Evolutionary conservation across 257 asterid species (phyloP).

Genomic region (Linaria vulgaris): DNA sequence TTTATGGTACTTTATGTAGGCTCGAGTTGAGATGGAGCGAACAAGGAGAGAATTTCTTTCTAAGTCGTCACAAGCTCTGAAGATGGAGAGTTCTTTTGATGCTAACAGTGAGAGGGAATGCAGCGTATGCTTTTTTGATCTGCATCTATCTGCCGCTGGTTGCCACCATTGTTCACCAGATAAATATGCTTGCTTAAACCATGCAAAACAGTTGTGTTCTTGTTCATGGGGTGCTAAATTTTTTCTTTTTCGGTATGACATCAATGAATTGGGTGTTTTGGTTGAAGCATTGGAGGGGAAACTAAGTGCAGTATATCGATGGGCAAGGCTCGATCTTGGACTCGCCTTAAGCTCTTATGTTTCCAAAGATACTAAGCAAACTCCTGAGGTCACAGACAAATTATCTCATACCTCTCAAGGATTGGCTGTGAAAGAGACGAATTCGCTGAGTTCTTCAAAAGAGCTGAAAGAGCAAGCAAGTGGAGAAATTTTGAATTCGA

Average conservation of each 20-base stretch:
- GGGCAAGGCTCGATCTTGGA: conserved; percentile 97
- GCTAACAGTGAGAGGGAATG: conserved; percentile 94
- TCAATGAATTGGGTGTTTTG: conserved; percentile 71
- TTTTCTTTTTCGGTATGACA: conserved; percentile 87
- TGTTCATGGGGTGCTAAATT: conserved; percentile 96
- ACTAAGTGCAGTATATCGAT: conserved; percentile 88
- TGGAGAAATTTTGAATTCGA: conserved; percentile 29
- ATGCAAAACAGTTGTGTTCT: conserved; percentile 86
- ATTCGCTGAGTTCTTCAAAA: conserved; percentile 25
- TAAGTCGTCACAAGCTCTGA: conserved; percentile 79
- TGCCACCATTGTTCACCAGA: conserved; percentile 95
- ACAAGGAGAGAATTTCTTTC: conserved; percentile 74
- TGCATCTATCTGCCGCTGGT: conserved; percentile 98
- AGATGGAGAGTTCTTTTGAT: conserved; percentile 96
- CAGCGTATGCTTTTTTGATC: conserved; percentile 83
- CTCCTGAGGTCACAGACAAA: conserved; percentile 42
- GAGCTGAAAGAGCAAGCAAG: conserved; percentile 43
- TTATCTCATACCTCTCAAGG: conserved; percentile 40
- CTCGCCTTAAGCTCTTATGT: conserved; percentile 82
- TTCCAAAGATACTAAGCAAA: conserved; percentile 57
- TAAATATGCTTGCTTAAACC: conserved; percentile 94
- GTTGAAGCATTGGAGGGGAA: conserved; percentile 99
- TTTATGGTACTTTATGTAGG: conserved; percentile 40
- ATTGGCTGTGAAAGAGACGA: conserved; percentile 37
- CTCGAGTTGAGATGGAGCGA: conserved; percentile 84